A percentile compares a stretch with the other conserved stretches of the same genome.
These are phyloP conservation scores for Vicia villosa DNA, from an alignment of 306 rosid genomes.

Conservation along the genomic window DNA sequence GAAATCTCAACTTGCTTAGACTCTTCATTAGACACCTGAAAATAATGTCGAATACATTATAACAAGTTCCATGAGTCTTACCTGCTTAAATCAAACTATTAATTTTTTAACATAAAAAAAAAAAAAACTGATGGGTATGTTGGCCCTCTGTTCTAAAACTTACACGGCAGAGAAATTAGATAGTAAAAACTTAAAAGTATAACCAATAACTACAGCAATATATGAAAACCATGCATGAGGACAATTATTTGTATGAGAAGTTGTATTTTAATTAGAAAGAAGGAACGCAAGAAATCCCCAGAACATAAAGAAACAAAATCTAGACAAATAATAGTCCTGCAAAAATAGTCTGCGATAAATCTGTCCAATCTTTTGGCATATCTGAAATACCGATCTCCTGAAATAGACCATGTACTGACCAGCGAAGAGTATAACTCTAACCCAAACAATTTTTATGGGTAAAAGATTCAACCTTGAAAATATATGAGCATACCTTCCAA, in stretches of 20 bases:
- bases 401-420: slow-evolving; percentile 7
- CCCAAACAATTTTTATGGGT: not conserved
- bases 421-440: not conserved
- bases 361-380: not conserved
- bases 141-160: not conserved
- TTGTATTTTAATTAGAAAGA: not conserved
- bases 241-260: slow-evolving; percentile 4
- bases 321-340: not conserved
- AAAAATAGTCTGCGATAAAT: not conserved
- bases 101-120: not conserved
- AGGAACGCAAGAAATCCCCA: slow-evolving; percentile 3
- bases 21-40: slow-evolving; percentile 90
- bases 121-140: not conserved
- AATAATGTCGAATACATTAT: slow-evolving; percentile 25
- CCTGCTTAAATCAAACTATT: not conserved
- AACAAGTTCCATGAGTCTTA: slow-evolving; percentile 20
- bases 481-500: slow-evolving; percentile 22
- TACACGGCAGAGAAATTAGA: slow-evolving; percentile 7
- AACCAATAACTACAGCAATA: slow-evolving; percentile 11
- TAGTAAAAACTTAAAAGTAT: slow-evolving; percentile 17
- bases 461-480: not conserved
- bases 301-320: slow-evolving; percentile 4
- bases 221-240: not conserved
- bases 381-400: not conserved
- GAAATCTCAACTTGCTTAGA: slow-evolving; percentile 71